phyloP scores from a whole-genome alignment of 768 basidiomycete genomes.

The Lentinula sp. region DNA sequence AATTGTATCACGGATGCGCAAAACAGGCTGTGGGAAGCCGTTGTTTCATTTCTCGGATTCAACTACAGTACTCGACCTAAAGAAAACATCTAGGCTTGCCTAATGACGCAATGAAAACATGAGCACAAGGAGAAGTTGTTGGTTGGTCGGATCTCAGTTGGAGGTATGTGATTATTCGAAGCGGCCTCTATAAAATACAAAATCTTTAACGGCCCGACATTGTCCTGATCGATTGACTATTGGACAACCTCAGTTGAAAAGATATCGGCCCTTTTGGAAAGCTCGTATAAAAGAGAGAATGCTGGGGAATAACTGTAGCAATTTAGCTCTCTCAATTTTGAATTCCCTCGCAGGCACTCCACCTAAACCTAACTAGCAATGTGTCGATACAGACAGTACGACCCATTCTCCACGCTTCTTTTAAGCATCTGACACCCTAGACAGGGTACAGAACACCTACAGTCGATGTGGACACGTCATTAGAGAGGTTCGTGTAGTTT shows the following conservation, averaged over 20 bases:
- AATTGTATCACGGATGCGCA: neutral
- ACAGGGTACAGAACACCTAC: conserved; percentile 62
- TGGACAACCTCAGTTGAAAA: conserved; percentile 1
- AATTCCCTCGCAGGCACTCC: neutral
- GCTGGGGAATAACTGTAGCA: neutral
- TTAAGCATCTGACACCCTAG: conserved; percentile 6
- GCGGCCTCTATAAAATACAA: conserved; percentile 6
- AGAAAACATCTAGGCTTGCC: neutral
- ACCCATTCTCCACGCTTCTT: neutral
- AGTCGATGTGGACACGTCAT: conserved; percentile 49
- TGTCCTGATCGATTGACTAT: conserved; percentile 4
- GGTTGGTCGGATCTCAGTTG: conserved; percentile 6
- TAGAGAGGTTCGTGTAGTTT: conserved; percentile 36
- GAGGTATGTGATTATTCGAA: conserved; percentile 1
- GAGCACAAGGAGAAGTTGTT: conserved; percentile 1
- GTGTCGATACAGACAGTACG: conserved; percentile 73
- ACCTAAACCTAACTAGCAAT: conserved; percentile 25
- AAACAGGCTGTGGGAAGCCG: neutral
- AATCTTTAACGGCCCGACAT: conserved; percentile 7
- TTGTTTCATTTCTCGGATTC: neutral
- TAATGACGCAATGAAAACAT: conserved; percentile 8
- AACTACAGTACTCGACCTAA: neutral
- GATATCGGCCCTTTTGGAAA: conserved; percentile 10
- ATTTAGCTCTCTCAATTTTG: neutral
- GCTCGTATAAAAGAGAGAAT: conserved; percentile 8